These are phyloP conservation scores for Epichloe coenophiala DNA, from an alignment of 2,329 filamentous ascomycete species.

Conservation along the genomic window DNA sequence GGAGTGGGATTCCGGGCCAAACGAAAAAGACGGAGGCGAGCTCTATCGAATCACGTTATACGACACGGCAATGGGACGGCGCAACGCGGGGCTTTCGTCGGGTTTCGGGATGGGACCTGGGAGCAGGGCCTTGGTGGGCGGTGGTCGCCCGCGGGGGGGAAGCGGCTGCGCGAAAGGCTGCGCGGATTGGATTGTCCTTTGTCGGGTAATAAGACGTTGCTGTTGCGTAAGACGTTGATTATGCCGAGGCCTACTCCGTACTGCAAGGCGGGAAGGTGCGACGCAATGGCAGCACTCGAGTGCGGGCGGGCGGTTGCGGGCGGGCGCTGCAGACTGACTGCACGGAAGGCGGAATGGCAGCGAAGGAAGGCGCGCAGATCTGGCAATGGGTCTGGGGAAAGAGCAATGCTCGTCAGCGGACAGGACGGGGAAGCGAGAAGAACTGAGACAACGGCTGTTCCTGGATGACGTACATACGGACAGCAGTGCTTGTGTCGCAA, in stretches of 20 bases:
- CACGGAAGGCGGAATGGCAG: too few relatives aligned
- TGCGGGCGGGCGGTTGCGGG: too few relatives aligned
- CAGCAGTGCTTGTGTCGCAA: background rate
- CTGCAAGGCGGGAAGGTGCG: background rate
- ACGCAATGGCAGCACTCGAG: background rate
- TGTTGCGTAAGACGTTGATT: background rate
- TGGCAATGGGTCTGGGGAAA: background rate
- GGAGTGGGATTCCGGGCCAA: constrained; percentile 1
- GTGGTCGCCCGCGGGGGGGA: background rate
- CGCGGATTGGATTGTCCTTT: background rate
- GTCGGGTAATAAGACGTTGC: background rate
- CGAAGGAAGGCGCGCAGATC: background rate
- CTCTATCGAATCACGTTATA: background rate
- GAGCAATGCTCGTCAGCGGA: background rate
- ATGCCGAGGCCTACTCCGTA: background rate
- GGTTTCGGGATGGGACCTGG: constrained; percentile 1
- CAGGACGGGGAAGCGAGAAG: background rate
- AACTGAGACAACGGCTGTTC: background rate
- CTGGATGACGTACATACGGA: constrained; percentile 3
- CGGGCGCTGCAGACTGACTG: too few relatives aligned
- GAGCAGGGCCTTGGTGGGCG: background rate
- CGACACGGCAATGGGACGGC: background rate
- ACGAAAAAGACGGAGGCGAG: constrained; percentile 9
- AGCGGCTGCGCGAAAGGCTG: background rate
- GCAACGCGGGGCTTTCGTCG: background rate